These are phyloP conservation scores for Protomyces macrosporus DNA, from an alignment of 1,139 yeast genomes.

Conservation along the genomic window DNA sequence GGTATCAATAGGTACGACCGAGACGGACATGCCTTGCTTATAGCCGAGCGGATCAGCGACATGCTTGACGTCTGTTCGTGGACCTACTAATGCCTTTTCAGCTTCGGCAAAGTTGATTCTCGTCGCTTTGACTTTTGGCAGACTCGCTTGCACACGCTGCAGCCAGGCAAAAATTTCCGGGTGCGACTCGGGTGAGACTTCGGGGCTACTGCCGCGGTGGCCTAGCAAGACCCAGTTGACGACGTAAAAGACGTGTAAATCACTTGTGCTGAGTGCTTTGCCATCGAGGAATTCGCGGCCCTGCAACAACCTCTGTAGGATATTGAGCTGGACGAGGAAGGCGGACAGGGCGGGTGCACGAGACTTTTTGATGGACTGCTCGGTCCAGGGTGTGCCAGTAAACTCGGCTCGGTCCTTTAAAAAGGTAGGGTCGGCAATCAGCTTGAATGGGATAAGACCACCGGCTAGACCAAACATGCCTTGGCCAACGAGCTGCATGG, in stretches of 20 bases:
- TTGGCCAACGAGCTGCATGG: conserved; percentile 3
- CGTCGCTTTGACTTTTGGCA: neutral
- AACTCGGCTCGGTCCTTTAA: conserved; percentile 13
- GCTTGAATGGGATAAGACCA: conserved; percentile 3
- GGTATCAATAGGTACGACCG: conserved; percentile 21
- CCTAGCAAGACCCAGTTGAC: conserved; percentile 21
- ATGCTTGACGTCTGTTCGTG: neutral
- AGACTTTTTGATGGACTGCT: neutral
- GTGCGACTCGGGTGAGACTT: conserved; percentile 1
- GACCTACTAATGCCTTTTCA: neutral
- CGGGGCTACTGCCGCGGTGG: conserved; percentile 5
- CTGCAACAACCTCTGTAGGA: neutral
- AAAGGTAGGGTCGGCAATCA: conserved; percentile 20
- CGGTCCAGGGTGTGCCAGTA: conserved; percentile 23
- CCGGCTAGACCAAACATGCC: conserved; percentile 6
- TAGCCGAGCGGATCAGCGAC: conserved; percentile 5
- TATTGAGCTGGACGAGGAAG: conserved; percentile 9
- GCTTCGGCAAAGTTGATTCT: conserved; percentile 7
- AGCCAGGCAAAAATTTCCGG: conserved; percentile 12
- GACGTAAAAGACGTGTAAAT: conserved; percentile 12
- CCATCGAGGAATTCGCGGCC: neutral
- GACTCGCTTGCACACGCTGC: neutral
- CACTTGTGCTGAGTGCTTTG: conserved; percentile 6
- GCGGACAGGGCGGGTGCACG: conserved; percentile 4
- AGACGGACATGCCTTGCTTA: neutral